Conservation (phyloP, 352 stramenopile genomes). For the Halophytophthora batemanensis region DNA sequence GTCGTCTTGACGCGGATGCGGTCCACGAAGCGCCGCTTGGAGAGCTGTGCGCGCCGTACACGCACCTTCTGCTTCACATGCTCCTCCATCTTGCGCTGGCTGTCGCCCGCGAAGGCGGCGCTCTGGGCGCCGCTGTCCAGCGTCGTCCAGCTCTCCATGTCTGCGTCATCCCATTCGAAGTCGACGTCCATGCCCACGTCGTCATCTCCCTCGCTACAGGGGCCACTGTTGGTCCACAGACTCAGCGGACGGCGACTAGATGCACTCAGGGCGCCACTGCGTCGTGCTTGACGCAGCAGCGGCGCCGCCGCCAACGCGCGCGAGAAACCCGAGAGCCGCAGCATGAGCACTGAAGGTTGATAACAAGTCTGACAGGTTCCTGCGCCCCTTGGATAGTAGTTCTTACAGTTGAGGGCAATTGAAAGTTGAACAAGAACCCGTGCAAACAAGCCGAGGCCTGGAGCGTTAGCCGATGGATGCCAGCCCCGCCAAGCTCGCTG, state of each 20-base stretch:
- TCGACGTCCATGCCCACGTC: conserved; percentile 37
- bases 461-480: too few relatives aligned
- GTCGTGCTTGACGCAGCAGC: conserved; percentile 28
- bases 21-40: conserved; percentile 89
- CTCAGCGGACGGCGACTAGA: conserved; percentile 13
- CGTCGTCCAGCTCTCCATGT: conserved; percentile 39
- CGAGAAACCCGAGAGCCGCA: conserved; percentile 53
- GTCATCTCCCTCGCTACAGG: too few relatives aligned
- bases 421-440: too few relatives aligned
- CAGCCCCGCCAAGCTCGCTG: too few relatives aligned
- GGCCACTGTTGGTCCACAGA: conserved; percentile 10
- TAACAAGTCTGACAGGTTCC: conserved; percentile 1
- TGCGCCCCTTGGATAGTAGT: too few relatives aligned
- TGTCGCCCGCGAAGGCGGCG: conserved; percentile 18
- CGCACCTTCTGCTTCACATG: conserved; percentile 87
- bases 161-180: conserved; percentile 40
- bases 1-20: conserved; percentile 88
- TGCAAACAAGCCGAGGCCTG: too few relatives aligned
- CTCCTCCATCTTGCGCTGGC: conserved; percentile 58
- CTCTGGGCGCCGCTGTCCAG: conserved; percentile 34
- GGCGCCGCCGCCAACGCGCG: conserved; percentile 43
- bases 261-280: conserved; percentile 12
- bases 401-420: too few relatives aligned
- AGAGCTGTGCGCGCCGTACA: conserved; percentile 78
- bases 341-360: too few relatives aligned